A percentile compares a stretch with the other conserved stretches of the same genome.
Evolutionary conservation across 2,329 filamentous ascomycete species (phyloP).

Genomic region (Aspergillus puulaauensis): DNA sequence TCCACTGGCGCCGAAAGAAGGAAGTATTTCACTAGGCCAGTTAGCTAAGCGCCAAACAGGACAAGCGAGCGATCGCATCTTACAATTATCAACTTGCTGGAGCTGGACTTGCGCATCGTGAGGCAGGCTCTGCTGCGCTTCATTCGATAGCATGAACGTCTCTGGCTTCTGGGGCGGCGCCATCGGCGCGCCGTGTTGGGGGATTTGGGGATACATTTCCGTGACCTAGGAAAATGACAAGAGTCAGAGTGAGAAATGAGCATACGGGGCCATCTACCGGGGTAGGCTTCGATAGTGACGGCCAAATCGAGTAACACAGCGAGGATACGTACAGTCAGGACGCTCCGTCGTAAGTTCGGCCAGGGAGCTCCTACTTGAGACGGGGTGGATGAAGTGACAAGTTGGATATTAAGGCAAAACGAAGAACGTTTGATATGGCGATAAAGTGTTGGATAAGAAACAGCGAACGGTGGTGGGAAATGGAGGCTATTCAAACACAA

Average conservation of each 20-base stretch:
- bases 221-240: constrained; percentile 2
- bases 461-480: constrained; percentile 18
- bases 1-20: constrained; percentile 98
- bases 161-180: constrained; percentile 93
- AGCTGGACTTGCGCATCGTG: constrained; percentile 96
- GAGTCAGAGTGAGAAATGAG: neutral
- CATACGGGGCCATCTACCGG: neutral
- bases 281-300: neutral
- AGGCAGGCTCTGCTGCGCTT: constrained; percentile 93
- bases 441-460: constrained; percentile 10
- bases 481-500: constrained; percentile 23
- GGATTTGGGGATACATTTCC: constrained; percentile 76
- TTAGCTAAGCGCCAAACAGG: neutral
- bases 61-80: constrained; percentile 34
- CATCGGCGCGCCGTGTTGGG: constrained; percentile 78
- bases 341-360: constrained; percentile 1
- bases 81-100: constrained; percentile 97
- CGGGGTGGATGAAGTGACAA: constrained; percentile 5
- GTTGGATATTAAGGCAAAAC: constrained; percentile 9
- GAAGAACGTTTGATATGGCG: constrained; percentile 9
- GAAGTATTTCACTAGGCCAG: constrained; percentile 87
- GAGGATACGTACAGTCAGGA: constrained; percentile 9
- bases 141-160: constrained; percentile 96
- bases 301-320: neutral
- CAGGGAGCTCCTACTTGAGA: neutral